Conservation (phyloP, 2,329 filamentous ascomycete genomes). For the Aspergillus versicolor region DNA sequence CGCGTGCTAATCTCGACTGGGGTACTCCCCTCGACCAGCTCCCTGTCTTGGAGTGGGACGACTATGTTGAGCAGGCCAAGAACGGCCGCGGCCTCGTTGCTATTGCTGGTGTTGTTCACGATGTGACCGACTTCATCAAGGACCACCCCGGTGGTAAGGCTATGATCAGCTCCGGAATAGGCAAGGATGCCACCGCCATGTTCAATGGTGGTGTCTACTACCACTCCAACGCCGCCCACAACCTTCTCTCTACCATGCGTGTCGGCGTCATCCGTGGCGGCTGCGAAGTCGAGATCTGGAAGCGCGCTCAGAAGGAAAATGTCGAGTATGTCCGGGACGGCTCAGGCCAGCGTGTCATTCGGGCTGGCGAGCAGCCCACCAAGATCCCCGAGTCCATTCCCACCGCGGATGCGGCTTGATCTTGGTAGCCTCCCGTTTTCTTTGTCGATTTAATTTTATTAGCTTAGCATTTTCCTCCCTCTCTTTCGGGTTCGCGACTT, state of each 20-base stretch:
- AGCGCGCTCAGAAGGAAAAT: conserved; percentile 78
- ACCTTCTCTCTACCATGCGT: conserved; percentile 82
- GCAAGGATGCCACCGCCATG: conserved; percentile 85
- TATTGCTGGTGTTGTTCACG: conserved; percentile 82
- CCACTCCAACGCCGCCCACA: conserved; percentile 88
- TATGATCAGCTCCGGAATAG: conserved; percentile 76
- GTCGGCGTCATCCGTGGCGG: conserved; percentile 83
- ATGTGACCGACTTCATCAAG: conserved; percentile 80
- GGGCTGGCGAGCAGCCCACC: conserved; percentile 82
- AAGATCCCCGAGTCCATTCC: conserved; percentile 76
- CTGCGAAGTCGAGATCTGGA: conserved; percentile 91
- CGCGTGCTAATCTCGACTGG: conserved; percentile 80
- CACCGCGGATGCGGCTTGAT: conserved; percentile 74
- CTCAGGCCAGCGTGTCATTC: conserved; percentile 76
- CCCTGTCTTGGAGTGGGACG: conserved; percentile 82
- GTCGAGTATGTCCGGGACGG: conserved; percentile 77
- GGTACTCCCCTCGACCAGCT: conserved; percentile 81
- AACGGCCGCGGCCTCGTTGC: conserved; percentile 74
- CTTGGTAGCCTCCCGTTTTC: neutral
- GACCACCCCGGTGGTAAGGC: conserved; percentile 89
- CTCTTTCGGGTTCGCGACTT: conserved; percentile 4
- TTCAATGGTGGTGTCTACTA: conserved; percentile 91
- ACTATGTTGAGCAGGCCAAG: conserved; percentile 76
- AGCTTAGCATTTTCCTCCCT: neutral
- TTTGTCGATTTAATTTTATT: neutral